These are phyloP conservation scores for Lactarius trivialis DNA, from an alignment of 768 basidiomycete species.

Conservation along the genomic window DNA sequence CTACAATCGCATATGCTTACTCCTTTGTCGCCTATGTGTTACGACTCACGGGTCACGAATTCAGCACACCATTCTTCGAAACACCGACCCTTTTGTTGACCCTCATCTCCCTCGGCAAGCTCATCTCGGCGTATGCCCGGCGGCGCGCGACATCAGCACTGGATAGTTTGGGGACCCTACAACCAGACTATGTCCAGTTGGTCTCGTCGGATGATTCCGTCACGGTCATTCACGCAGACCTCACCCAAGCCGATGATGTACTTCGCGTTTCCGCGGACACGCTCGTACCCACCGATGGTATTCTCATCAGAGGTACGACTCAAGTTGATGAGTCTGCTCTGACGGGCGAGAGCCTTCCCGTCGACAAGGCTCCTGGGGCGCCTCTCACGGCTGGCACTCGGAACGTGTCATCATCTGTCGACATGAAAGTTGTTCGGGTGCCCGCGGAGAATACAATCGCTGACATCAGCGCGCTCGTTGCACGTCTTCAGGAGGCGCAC, in stretches of 20 bases:
- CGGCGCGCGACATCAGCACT: slow-evolving; percentile 32
- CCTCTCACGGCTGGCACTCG: slow-evolving; percentile 36
- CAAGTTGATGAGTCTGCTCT: slow-evolving; percentile 39
- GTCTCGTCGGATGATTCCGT: slow-evolving; percentile 25
- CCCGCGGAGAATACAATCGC: slow-evolving; percentile 38
- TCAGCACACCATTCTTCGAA: slow-evolving; percentile 37
- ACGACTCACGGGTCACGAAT: slow-evolving; percentile 29
- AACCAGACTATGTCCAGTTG: slow-evolving; percentile 30
- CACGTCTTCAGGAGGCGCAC: slow-evolving; percentile 34
- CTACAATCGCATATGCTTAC: slow-evolving; percentile 36
- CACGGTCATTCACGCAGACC: slow-evolving; percentile 27
- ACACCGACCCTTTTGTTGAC: slow-evolving; percentile 38
- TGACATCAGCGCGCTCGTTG: slow-evolving; percentile 33
- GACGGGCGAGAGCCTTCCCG: slow-evolving; percentile 38
- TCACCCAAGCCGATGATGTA: slow-evolving; percentile 34
- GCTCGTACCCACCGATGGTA: slow-evolving; percentile 36
- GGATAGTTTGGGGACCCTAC: slow-evolving; percentile 32
- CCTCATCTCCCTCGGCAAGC: slow-evolving; percentile 37
- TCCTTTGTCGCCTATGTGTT: slow-evolving; percentile 36
- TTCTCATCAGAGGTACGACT: slow-evolving; percentile 31
- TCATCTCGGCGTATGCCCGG: slow-evolving; percentile 34
- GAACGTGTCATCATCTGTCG: slow-evolving; percentile 32
- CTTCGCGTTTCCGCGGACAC: slow-evolving; percentile 33
- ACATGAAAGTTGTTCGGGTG: slow-evolving; percentile 33
- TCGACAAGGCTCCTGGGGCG: slow-evolving; percentile 32